Base-by-base conservation (phyloP, 1,284 basidiomycete genomes). In the Boletus sp. region DNA sequence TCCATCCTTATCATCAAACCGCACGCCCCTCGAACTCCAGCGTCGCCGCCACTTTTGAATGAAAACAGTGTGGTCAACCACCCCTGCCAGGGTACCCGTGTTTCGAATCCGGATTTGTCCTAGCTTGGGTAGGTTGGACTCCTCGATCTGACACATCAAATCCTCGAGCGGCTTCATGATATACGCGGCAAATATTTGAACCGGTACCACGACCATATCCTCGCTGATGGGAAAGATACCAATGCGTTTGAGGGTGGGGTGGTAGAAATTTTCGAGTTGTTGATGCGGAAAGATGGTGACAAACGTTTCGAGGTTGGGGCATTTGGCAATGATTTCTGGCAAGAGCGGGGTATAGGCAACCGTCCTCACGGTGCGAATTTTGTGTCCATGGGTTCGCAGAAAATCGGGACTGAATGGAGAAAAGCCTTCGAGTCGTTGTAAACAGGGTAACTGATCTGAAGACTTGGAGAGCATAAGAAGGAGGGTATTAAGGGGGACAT, bases 371-470 rank as follows among this genome's bases (percentile, higher is more conserved):
- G 66, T 67, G 25, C 71, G 71, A 43, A 81, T 72, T 66, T 81
- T 81, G 54, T 63, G 63, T 6, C 80, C 80, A 37, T 82, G 78
- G 0, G 71, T 69, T 17, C 61, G 55, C 61, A 81, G 68, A 60
- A 81, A 82, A 14, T 68, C 65, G 35, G 73, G 64, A 48, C 71
- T 71, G 4, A 80, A 80, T 17, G 79, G 77, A 2, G 78, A 71
- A 44, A 79, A 80, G 17, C 77, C 73, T 56, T 81, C 80, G 33
- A 81, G 71, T 27, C 78, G 72, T 14, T 71, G 67, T n/a, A 82
- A 67, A 21, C 63, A 64, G 4, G 80, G 80, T 4, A 81, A 67
- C 43, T 78, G 76, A 35, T 69, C 60, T 0, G 72, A 58, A 7
- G 68, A 68, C n/a, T 68, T 63, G 48, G 74, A 69, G 19, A 81